These are phyloP conservation scores for Kwoniella newhampshirensis DNA, from an alignment of 768 basidiomycete genomes.

Conservation along the genomic window DNA sequence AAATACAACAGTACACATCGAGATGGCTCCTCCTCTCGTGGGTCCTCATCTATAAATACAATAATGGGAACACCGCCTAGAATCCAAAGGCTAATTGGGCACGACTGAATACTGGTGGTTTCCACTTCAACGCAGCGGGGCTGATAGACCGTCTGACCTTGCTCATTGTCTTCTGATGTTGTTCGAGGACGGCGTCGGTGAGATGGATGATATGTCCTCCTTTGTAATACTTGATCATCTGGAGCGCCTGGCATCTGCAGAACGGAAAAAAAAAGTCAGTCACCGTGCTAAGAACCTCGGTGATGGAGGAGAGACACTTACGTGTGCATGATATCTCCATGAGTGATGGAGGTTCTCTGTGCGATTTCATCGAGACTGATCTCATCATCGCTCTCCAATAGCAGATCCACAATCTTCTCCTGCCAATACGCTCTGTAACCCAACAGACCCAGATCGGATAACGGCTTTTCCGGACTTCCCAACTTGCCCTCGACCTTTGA, in stretches of 20 bases:
- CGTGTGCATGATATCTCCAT: slow-evolving; percentile 98
- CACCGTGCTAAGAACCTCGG: not conserved
- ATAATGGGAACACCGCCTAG: slow-evolving; percentile 2
- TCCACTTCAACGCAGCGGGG: slow-evolving; percentile 81
- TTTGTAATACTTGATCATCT: slow-evolving; percentile 94
- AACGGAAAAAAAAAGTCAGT: not conserved
- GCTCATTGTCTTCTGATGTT: slow-evolving; percentile 76
- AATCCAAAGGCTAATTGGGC: slow-evolving; percentile 25
- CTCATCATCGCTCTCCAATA: slow-evolving; percentile 71
- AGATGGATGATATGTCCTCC: slow-evolving; percentile 90
- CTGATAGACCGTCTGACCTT: slow-evolving; percentile 79
- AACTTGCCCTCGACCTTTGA: slow-evolving; percentile 94
- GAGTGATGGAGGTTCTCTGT: slow-evolving; percentile 89
- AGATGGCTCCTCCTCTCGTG: no score
- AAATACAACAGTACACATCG: no score
- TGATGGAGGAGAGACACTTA: slow-evolving; percentile 57
- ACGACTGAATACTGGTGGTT: slow-evolving; percentile 58
- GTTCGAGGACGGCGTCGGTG: slow-evolving; percentile 84
- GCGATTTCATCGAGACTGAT: slow-evolving; percentile 96
- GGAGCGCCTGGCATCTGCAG: slow-evolving; percentile 81
- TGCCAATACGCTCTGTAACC: slow-evolving; percentile 96
- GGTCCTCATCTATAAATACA: no score
- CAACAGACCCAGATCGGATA: slow-evolving; percentile 88
- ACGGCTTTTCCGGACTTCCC: slow-evolving; percentile 95
- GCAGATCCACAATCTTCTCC: slow-evolving; percentile 87